Percentiles rank a stretch among this genome's conserved stretches.
These are phyloP conservation scores for Hordeum vulgare DNA, from an alignment of 176 grass and related monocot genomes.

Conservation along the genomic window DNA sequence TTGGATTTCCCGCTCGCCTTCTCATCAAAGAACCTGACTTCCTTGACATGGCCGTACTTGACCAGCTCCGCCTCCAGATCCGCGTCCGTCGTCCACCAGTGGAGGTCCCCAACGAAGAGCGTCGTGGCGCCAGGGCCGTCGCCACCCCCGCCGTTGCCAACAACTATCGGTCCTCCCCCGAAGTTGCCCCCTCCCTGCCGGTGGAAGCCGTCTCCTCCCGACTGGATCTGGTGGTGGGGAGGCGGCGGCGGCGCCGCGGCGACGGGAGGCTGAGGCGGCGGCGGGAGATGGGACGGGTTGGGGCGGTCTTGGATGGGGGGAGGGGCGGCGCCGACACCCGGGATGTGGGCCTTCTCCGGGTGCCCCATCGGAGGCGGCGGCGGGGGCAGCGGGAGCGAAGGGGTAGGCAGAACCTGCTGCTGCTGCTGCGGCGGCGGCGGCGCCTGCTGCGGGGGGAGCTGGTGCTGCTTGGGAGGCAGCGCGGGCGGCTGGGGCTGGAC, in stretches of 20 bases:
- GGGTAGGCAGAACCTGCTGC: not conserved
- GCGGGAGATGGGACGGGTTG: slow-evolving; percentile 25
- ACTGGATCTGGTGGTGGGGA: slow-evolving; percentile 22
- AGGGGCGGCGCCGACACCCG: slow-evolving; percentile 10
- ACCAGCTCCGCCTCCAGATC: slow-evolving; percentile 55
- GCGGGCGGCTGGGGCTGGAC: not conserved
- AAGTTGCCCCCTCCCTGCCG: slow-evolving; percentile 41
- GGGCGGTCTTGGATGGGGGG: slow-evolving; percentile 32
- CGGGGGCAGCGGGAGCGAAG: slow-evolving; percentile 20
- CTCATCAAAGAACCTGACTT: slow-evolving; percentile 74
- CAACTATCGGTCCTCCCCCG: slow-evolving; percentile 25
- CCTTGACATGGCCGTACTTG: slow-evolving; percentile 73
- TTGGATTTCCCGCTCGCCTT: slow-evolving; percentile 78
- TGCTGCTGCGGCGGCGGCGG: not conserved
- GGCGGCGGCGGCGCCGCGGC: not conserved
- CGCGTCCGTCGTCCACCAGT: slow-evolving; percentile 85
- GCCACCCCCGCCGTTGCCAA: slow-evolving; percentile 34
- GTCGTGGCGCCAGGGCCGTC: slow-evolving; percentile 46
- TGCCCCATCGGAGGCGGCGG: slow-evolving; percentile 13
- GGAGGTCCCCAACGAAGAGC: slow-evolving; percentile 74
- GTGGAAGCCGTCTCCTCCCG: slow-evolving; percentile 43
- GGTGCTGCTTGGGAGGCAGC: not conserved
- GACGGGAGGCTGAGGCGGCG: slow-evolving; percentile 1
- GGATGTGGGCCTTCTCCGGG: slow-evolving; percentile 44
- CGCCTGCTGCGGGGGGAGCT: slow-evolving; percentile 1